Percentiles rank a stretch among this genome's conserved stretches.
Evolutionary conservation across 768 basidiomycete genomes (phyloP).

Genomic region (Lactarius sp.): DNA sequence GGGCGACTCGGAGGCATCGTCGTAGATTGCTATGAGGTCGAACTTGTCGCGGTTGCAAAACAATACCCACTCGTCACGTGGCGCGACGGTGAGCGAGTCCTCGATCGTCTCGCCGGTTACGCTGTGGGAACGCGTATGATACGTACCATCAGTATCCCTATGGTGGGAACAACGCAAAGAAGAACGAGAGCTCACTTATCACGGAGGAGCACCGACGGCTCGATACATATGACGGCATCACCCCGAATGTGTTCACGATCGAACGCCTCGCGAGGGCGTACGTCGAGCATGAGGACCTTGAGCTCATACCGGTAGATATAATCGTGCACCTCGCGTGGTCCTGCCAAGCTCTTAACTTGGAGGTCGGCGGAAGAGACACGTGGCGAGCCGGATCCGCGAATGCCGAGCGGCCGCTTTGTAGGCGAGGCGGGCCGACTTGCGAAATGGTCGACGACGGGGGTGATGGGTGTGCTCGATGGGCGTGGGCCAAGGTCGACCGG

Average conservation of each 20-base stretch:
- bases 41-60: constrained; percentile 85
- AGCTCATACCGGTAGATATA: constrained; percentile 54
- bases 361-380: constrained; percentile 32
- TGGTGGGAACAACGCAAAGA: background rate
- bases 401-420: constrained; percentile 31
- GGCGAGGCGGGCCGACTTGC: constrained; percentile 58
- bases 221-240: constrained; percentile 73
- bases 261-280: constrained; percentile 74
- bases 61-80: constrained; percentile 62
- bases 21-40: constrained; percentile 85
- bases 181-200: constrained; percentile 48
- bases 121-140: constrained; percentile 36
- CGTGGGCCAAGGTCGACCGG: constrained; percentile 48
- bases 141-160: background rate
- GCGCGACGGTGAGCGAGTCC: constrained; percentile 64
- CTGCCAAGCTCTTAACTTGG: constrained; percentile 31
- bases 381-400: constrained; percentile 40
- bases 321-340: constrained; percentile 28
- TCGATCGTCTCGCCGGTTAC: constrained; percentile 65
- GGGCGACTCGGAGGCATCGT: constrained; percentile 53
- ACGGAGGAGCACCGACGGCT: constrained; percentile 70
- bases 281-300: constrained; percentile 72
- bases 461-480: constrained; percentile 67
- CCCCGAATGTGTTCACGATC: constrained; percentile 66
- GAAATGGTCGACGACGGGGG: constrained; percentile 51